These are phyloP conservation scores for Barbatosphaeria neglecta DNA, from an alignment of 495 filamentous ascomycete genomes.

Conservation along the genomic window DNA sequence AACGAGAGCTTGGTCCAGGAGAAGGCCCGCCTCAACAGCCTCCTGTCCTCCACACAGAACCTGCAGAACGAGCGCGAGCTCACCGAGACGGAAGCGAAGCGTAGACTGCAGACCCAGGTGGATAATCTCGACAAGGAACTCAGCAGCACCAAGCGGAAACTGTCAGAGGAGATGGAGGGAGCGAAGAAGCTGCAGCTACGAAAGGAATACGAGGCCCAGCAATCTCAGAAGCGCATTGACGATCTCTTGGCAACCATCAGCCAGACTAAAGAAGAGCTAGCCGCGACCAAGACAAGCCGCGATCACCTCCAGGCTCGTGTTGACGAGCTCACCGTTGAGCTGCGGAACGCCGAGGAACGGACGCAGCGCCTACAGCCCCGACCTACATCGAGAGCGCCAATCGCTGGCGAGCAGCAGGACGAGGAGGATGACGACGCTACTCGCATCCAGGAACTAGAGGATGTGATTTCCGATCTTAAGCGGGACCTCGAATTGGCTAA, in stretches of 20 bases:
- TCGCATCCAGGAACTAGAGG: slow-evolving; percentile 72
- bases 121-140: slow-evolving; percentile 73
- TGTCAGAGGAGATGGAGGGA: slow-evolving; percentile 75
- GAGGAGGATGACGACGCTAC: slow-evolving; percentile 42
- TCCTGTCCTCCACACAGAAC: slow-evolving; percentile 70
- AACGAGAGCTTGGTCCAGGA: slow-evolving; percentile 78
- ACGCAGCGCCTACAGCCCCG: slow-evolving; percentile 64
- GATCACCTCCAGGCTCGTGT: slow-evolving; percentile 81
- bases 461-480: slow-evolving; percentile 75
- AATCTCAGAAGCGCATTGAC: slow-evolving; percentile 78
- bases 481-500: slow-evolving; percentile 65
- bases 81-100: slow-evolving; percentile 65
- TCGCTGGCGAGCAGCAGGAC: slow-evolving; percentile 28
- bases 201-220: slow-evolving; percentile 78
- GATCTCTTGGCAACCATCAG: slow-evolving; percentile 72
- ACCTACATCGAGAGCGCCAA: slow-evolving; percentile 44
- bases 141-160: slow-evolving; percentile 64
- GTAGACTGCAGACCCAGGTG: slow-evolving; percentile 61
- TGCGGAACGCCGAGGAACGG: slow-evolving; percentile 79
- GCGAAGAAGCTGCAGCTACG: slow-evolving; percentile 64
- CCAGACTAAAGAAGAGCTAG: slow-evolving; percentile 69
- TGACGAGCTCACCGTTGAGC: slow-evolving; percentile 76
- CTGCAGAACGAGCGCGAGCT: slow-evolving; percentile 85
- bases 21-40: slow-evolving; percentile 61
- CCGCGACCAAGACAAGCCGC: slow-evolving; percentile 68